Evolutionary conservation across 2,329 filamentous ascomycete genomes (phyloP).

Genomic region (Colletotrichum tanaceti): DNA sequence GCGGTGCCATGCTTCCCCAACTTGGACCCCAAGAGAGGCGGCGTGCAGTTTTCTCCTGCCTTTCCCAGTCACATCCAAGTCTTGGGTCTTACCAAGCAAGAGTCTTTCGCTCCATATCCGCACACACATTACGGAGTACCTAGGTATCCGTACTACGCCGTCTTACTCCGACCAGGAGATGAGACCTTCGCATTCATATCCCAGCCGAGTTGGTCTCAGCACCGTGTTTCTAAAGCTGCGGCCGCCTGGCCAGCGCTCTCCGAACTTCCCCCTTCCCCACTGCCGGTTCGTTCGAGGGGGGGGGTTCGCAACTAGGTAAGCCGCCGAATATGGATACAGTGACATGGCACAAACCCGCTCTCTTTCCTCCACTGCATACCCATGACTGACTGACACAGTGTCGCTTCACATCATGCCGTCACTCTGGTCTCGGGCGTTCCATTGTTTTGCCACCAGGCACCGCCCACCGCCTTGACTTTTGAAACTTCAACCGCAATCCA

Average conservation of each 20-base stretch:
- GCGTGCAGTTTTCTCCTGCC: slow-evolving; percentile 8
- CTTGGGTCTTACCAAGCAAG: slow-evolving; percentile 1
- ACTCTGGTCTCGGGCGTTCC: slow-evolving; percentile 7
- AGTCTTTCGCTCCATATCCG: neutral
- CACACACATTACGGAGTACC: too few species aligned
- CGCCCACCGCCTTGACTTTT: slow-evolving; percentile 20
- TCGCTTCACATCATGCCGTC: slow-evolving; percentile 26
- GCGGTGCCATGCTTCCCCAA: slow-evolving; percentile 16
- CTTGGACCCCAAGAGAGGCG: slow-evolving; percentile 3
- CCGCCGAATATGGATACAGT: neutral
- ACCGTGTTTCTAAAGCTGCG: slow-evolving; percentile 21
- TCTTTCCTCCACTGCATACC: neutral
- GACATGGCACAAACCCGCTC: neutral
- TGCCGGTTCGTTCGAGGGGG: neutral
- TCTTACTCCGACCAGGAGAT: neutral
- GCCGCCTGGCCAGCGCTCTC: slow-evolving; percentile 1
- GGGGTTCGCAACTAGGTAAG: neutral
- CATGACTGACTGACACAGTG: slow-evolving; percentile 15
- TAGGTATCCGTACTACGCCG: too few species aligned
- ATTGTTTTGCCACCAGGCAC: slow-evolving; percentile 35
- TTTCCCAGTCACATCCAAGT: neutral
- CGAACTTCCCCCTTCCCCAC: neutral
- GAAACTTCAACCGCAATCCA: neutral
- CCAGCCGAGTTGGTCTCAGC: slow-evolving; percentile 10
- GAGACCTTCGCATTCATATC: slow-evolving; percentile 4